Evolutionary conservation across 2,329 filamentous ascomycete genomes (phyloP).

Genomic region (Cladosporium sp.): DNA sequence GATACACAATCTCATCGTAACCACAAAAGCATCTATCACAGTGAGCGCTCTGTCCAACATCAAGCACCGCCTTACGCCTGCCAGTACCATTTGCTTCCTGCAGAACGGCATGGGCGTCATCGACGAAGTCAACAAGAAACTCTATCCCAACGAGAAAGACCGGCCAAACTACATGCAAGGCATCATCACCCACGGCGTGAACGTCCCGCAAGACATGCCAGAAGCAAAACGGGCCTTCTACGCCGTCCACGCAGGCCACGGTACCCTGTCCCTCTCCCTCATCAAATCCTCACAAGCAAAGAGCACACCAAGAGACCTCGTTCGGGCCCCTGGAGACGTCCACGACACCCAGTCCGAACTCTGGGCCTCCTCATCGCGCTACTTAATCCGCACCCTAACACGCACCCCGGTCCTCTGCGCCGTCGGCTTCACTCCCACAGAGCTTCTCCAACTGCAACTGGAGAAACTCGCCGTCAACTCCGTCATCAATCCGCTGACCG

Average conservation of each 20-base stretch:
- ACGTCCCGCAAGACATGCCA: slow-evolving; percentile 40
- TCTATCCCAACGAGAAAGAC: slow-evolving; percentile 66
- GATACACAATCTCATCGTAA: slow-evolving; percentile 74
- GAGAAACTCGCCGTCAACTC: slow-evolving; percentile 74
- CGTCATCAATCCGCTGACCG: slow-evolving; percentile 78
- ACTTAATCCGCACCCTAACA: slow-evolving; percentile 65
- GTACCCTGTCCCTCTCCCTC: slow-evolving; percentile 58
- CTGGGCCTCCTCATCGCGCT: slow-evolving; percentile 51
- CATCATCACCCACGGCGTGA: slow-evolving; percentile 60
- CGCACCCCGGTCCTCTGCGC: slow-evolving; percentile 63
- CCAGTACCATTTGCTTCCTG: slow-evolving; percentile 73
- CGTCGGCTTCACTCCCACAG: slow-evolving; percentile 56
- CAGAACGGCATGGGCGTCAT: slow-evolving; percentile 81
- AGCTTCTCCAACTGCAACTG: slow-evolving; percentile 72
- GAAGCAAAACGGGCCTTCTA: slow-evolving; percentile 47
- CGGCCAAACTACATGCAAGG: slow-evolving; percentile 78
- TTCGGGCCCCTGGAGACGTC: slow-evolving; percentile 19
- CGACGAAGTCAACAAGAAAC: slow-evolving; percentile 69
- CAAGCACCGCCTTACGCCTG: slow-evolving; percentile 63
- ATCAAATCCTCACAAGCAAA: slow-evolving; percentile 37
- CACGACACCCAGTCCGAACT: slow-evolving; percentile 25
- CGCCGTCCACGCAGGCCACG: slow-evolving; percentile 59
- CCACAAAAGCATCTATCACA: slow-evolving; percentile 72
- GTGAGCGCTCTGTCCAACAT: slow-evolving; percentile 66
- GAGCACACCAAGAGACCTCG: neutral